Percentiles rank a stretch among this genome's conserved stretches.
These are phyloP conservation scores for Bathelium albidoporum DNA, from an alignment of 495 filamentous ascomycete genomes.

Conservation along the genomic window DNA sequence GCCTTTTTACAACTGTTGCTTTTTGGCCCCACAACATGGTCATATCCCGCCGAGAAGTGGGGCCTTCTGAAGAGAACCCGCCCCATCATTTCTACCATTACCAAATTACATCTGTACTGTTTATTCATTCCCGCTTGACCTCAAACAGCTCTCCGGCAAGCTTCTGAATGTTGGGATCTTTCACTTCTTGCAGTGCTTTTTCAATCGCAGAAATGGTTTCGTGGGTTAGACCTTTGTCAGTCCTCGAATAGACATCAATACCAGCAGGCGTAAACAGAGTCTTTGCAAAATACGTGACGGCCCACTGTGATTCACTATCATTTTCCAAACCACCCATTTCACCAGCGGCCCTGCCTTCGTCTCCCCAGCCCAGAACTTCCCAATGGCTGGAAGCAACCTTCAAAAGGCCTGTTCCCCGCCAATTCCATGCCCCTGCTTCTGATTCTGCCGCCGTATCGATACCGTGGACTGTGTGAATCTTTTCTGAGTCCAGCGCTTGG, in stretches of 20 bases:
- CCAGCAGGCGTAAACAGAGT: conserved; percentile 68
- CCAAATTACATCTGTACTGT: not conserved
- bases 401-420: conserved; percentile 61
- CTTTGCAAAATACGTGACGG: conserved; percentile 65
- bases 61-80: not conserved
- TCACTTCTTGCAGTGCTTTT: conserved; percentile 26
- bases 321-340: conserved; percentile 16
- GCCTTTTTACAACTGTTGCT: not conserved
- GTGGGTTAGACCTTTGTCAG: conserved; percentile 40
- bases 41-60: no score
- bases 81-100: not conserved
- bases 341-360: conserved; percentile 27
- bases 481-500: conserved; percentile 38
- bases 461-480: conserved; percentile 50
- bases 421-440: conserved; percentile 47
- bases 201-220: conserved; percentile 38
- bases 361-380: conserved; percentile 64
- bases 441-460: conserved; percentile 45
- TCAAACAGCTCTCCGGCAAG: conserved; percentile 33
- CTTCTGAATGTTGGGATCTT: conserved; percentile 27
- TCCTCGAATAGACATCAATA: conserved; percentile 57
- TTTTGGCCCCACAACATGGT: not conserved
- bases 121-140: conserved; percentile 16
- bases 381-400: conserved; percentile 55
- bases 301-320: conserved; percentile 40